Conservation (phyloP, 2,329 filamentous ascomycete genomes). For the Uncinocarpus reesii region DNA sequence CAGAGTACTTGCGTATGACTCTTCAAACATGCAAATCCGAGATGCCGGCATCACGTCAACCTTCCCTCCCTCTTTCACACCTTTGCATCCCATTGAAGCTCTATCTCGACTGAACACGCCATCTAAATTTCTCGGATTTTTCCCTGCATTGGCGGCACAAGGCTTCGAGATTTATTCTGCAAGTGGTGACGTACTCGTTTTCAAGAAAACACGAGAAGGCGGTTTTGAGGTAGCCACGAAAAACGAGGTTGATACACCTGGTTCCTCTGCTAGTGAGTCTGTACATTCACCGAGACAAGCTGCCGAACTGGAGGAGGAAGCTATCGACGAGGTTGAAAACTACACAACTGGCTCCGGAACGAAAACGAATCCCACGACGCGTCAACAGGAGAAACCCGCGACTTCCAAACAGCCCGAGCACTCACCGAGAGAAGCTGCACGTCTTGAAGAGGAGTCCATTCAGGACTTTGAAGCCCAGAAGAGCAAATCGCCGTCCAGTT, state of each 20-base stretch:
- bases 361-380: neutral
- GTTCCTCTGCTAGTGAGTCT: neutral
- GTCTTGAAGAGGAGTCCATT: slow-evolving; percentile 12
- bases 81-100: slow-evolving; percentile 26
- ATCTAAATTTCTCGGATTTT: slow-evolving; percentile 34
- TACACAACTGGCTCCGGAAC: neutral
- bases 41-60: slow-evolving; percentile 27
- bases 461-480: slow-evolving; percentile 18
- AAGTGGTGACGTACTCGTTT: slow-evolving; percentile 34
- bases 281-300: neutral
- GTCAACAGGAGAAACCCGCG: neutral
- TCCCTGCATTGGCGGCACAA: slow-evolving; percentile 29
- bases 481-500: slow-evolving; percentile 14
- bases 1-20: slow-evolving; percentile 33
- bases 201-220: slow-evolving; percentile 21
- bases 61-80: slow-evolving; percentile 20
- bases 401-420: neutral
- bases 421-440: slow-evolving; percentile 8
- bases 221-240: neutral
- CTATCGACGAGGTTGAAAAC: slow-evolving; percentile 10
- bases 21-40: slow-evolving; percentile 23
- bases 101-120: slow-evolving; percentile 32
- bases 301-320: slow-evolving; percentile 1
- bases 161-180: slow-evolving; percentile 38
- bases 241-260: neutral